phyloP scores from a whole-genome alignment of 1,284 basidiomycete genomes.

The Boletus mariae region DNA sequence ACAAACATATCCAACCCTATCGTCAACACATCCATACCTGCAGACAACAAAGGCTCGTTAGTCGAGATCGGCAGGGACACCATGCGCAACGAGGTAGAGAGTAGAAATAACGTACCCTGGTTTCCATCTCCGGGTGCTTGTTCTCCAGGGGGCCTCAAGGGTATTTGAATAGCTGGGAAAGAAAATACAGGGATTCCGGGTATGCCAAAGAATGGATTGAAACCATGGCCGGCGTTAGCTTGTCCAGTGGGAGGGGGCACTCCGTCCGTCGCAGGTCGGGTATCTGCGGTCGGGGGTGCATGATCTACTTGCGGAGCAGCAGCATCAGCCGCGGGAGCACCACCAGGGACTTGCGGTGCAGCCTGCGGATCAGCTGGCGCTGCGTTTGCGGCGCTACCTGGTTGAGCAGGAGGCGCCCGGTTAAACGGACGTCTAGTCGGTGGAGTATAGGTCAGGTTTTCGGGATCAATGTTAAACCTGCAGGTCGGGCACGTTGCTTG shows the following conservation, averaged over 20 bases:
- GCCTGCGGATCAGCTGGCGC: conserved; percentile 3
- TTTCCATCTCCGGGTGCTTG: conserved; percentile 14
- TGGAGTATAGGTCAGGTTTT: conserved; percentile 56
- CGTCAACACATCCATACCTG: conserved; percentile 27
- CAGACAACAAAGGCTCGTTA: conserved; percentile 10
- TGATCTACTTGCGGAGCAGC: conserved; percentile 1
- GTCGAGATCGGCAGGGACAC: conserved; percentile 18
- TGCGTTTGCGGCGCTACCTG: conserved; percentile 7
- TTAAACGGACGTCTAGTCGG: conserved; percentile 19
- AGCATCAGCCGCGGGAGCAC: conserved; percentile 2
- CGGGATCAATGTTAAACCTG: conserved; percentile 75
- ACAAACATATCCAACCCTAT: conserved; percentile 34
- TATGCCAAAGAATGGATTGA: conserved; percentile 18
- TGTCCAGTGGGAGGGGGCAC: conserved; percentile 7
- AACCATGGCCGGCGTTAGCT: conserved; percentile 12
- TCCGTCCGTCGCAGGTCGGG: background rate
- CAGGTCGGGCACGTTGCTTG: conserved; percentile 80
- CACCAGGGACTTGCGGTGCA: conserved; percentile 6
- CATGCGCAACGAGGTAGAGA: conserved; percentile 3
- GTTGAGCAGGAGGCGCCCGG: conserved; percentile 9
- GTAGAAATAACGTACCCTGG: conserved; percentile 16
- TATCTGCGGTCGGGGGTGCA: conserved; percentile 2
- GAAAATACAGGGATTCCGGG: conserved; percentile 29
- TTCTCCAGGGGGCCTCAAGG: conserved; percentile 15
- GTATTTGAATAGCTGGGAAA: conserved; percentile 28